Conservation (phyloP, 306 rosid species). For the Vachellia collinsii region DNA sequence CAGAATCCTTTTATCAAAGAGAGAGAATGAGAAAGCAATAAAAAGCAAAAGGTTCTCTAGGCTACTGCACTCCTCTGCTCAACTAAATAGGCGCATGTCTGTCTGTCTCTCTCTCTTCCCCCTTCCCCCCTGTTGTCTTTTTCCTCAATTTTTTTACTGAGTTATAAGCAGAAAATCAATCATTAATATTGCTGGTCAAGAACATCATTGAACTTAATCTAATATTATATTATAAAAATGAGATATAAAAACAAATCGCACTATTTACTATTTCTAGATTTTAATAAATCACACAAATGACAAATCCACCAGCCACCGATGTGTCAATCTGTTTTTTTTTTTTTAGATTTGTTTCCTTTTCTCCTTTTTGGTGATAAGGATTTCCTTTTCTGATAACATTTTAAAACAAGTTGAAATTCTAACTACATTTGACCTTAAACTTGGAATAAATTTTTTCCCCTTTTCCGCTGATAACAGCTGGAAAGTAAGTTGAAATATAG, state of each 20-base stretch:
- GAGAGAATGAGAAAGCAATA: slow-evolving; percentile 42
- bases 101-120: neutral
- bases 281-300: too few relatives aligned
- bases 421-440: neutral
- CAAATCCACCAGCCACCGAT: too few relatives aligned
- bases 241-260: neutral
- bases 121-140: neutral
- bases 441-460: neutral
- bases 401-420: neutral
- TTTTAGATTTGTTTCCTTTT: too few relatives aligned
- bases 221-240: neutral
- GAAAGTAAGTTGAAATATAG: neutral
- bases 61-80: slow-evolving; percentile 33
- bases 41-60: slow-evolving; percentile 62
- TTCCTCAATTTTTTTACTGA: too few relatives aligned
- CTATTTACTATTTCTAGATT: neutral
- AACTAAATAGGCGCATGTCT: neutral
- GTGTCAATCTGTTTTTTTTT: too few relatives aligned
- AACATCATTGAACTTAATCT: neutral
- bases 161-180: neutral
- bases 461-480: too few relatives aligned
- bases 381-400: too few relatives aligned
- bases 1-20: slow-evolving; percentile 25
- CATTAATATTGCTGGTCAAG: neutral
- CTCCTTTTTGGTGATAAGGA: too few relatives aligned